Evolutionary conservation across 441 rosid species (phyloP), one percentile per base, ranked within the genome.

Genomic region (Arabidopsis lyrata): DNA sequence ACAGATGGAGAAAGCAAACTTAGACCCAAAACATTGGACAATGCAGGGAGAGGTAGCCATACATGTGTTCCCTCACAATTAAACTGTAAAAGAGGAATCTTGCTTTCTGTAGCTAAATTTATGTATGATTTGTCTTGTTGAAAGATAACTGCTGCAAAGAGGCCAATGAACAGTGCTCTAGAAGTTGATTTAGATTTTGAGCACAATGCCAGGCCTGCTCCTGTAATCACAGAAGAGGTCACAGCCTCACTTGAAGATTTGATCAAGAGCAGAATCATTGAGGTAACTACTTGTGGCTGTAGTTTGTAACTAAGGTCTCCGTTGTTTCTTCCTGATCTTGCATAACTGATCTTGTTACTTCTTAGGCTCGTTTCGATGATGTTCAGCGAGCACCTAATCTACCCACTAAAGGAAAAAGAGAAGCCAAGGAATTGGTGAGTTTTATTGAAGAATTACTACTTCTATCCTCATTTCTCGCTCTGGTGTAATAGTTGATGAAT

Each of bases 141-240:
- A 66, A 41, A 92, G 99, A 86, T 90, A 56, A 88, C 92, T 79
- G 99, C 99, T 63, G 80, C 89, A 31, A 81, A 80, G 80, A 89
- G 99, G 85, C 97, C 96, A 32, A 88, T 78, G 84, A 92, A 92
- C 70, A 95, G 99, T 82, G 99, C 97, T 7, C 72, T 95, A 66
- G 97, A 95, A 81, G 97, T 88, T 77, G 97, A 89, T 85, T 82
- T 95, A 76, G 97, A 95, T 79, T 95, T 92, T 83, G 98, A 92
- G 81, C 97, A 89, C 85, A 95, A 95, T 70, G 90, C 82, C 34
- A 86, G 97, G 80, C 99, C 99, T 75, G 88, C 96, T 58, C 96
- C 96, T 57, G 93, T 88, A 48, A 92, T 95, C 77, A 92, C 98
- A 38, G 99, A 92, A 86, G 99, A 95, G 85, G 86, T 87, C 68